These are phyloP conservation scores for Platanthera guangdongensis DNA, from an alignment of 106 monocot genomes.

Conservation along the genomic window DNA sequence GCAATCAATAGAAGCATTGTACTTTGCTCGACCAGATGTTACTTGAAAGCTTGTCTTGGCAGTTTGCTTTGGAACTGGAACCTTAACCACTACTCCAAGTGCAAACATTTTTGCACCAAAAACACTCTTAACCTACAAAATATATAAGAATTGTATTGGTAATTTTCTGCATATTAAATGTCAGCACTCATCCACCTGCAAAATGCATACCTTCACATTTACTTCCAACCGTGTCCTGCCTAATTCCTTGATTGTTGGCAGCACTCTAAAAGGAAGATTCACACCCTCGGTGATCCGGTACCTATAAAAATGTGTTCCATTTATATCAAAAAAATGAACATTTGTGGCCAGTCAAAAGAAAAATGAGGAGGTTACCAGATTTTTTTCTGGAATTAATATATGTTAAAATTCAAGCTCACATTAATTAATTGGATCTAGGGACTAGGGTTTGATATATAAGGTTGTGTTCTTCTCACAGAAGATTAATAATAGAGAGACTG, in stretches of 20 bases:
- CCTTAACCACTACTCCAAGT: slow-evolving; percentile 92
- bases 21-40: slow-evolving; percentile 95
- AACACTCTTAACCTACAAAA: slow-evolving; percentile 88
- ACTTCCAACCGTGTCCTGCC: slow-evolving; percentile 96
- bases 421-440: no score
- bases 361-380: no score
- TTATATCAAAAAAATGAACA: not conserved
- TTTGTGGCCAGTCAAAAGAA: not conserved
- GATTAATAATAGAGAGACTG: no score
- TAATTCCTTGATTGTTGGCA: slow-evolving; percentile 95
- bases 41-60: slow-evolving; percentile 98
- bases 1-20: slow-evolving; percentile 94
- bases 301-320: slow-evolving; percentile 21
- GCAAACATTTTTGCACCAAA: slow-evolving; percentile 99
- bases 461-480: no score
- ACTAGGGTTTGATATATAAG: no score
- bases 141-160: not conserved
- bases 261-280: slow-evolving; percentile 95
- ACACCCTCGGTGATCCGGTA: slow-evolving; percentile 99
- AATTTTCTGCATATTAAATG: not conserved
- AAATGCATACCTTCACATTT: slow-evolving; percentile 81
- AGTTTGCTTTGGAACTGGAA: slow-evolving; percentile 98
- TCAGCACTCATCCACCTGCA: not conserved
- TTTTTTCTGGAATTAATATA: no score
- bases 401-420: no score